These are phyloP conservation scores for Scenedesmus sp. DNA, from an alignment of 163 green algal genomes.

Conservation along the genomic window DNA sequence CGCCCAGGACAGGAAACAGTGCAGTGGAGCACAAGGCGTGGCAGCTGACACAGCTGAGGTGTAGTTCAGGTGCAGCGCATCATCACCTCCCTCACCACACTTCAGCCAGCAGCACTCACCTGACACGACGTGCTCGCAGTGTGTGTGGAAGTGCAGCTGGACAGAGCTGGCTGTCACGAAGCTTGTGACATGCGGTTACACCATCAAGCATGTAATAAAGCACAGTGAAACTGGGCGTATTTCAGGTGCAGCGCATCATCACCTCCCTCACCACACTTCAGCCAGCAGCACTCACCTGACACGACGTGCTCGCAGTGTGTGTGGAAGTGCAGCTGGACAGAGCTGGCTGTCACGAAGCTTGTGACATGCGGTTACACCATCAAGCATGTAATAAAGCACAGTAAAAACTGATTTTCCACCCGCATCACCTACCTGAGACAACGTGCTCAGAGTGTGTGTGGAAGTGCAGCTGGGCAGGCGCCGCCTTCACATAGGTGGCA, in stretches of 20 bases:
- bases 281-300: not conserved
- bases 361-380: not conserved
- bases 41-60: too few relatives aligned
- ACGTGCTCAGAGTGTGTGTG: too few relatives aligned
- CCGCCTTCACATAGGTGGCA: not conserved
- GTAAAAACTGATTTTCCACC: too few relatives aligned
- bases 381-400: too few relatives aligned
- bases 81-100: not conserved
- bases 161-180: constrained; percentile 19
- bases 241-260: not conserved
- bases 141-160: constrained; percentile 60
- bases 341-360: constrained; percentile 1
- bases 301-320: constrained; percentile 54
- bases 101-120: not conserved
- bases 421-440: too few relatives aligned
- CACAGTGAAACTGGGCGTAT: too few relatives aligned
- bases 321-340: constrained; percentile 60
- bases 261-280: not conserved
- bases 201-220: too few relatives aligned
- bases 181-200: not conserved
- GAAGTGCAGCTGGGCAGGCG: not conserved
- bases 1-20: too few relatives aligned
- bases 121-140: constrained; percentile 53
- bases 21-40: too few relatives aligned
- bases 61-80: not conserved